phyloP scores from a whole-genome alignment of 768 basidiomycete genomes.

The Suillus spraguei region DNA sequence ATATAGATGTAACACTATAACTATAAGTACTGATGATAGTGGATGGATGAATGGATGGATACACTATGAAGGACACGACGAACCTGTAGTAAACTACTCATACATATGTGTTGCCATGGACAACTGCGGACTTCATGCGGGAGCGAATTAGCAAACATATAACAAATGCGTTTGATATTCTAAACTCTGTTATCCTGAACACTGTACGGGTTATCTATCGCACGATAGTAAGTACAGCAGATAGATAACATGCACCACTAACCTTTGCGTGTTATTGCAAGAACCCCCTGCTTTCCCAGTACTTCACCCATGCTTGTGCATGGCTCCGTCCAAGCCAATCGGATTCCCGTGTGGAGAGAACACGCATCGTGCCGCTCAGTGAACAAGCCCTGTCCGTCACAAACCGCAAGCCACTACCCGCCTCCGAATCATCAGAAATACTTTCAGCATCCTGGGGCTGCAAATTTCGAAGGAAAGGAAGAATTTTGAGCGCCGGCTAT shows the following conservation, averaged over 20 bases:
- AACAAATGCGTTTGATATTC: too few species aligned
- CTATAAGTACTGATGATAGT: neutral
- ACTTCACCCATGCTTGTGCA: neutral
- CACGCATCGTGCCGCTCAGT: neutral
- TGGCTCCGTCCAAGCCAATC: neutral
- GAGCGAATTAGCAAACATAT: too few species aligned
- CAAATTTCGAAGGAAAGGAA: slow-evolving; percentile 28
- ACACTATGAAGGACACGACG: neutral
- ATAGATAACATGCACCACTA: neutral
- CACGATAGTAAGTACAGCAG: neutral
- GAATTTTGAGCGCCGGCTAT: slow-evolving; percentile 32
- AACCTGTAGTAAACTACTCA: neutral
- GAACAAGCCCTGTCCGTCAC: neutral
- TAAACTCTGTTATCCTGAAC: neutral
- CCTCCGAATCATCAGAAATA: neutral
- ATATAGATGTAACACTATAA: slow-evolving; percentile 24
- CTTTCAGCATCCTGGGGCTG: neutral
- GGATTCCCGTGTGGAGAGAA: neutral
- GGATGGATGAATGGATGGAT: neutral
- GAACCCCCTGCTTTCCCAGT: neutral
- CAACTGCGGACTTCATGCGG: neutral
- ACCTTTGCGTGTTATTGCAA: neutral
- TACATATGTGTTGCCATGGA: slow-evolving; percentile 1
- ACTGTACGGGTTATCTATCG: neutral
- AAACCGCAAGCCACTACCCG: neutral